These are phyloP conservation scores for Colletotrichum chrysophilum DNA, from an alignment of 2,329 filamentous ascomycete genomes.

Conservation along the genomic window DNA sequence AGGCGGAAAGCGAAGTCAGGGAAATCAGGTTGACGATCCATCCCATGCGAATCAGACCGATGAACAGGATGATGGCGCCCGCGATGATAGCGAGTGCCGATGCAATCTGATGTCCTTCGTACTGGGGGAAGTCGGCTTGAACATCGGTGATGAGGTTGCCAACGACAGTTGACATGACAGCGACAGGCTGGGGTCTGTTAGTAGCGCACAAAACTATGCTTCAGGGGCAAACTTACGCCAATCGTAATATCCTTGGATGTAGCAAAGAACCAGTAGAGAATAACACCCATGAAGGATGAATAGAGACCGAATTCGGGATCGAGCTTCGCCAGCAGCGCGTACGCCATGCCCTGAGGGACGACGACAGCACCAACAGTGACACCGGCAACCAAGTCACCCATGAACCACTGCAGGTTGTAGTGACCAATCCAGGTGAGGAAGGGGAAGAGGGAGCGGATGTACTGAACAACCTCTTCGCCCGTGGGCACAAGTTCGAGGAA, in stretches of 20 bases:
- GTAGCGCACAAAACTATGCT: neutral
- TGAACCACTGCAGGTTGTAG: constrained; percentile 90
- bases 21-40: constrained; percentile 96
- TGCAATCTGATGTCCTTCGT: constrained; percentile 72
- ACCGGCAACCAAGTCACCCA: constrained; percentile 86
- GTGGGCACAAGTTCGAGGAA: constrained; percentile 68
- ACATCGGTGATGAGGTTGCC: constrained; percentile 80
- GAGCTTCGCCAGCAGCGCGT: constrained; percentile 84
- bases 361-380: constrained; percentile 69
- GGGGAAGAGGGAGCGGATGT: constrained; percentile 79
- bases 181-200: constrained; percentile 70
- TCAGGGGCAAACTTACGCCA: constrained; percentile 65
- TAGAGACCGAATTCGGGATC: constrained; percentile 85
- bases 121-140: constrained; percentile 56
- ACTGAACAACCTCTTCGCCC: constrained; percentile 57
- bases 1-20: constrained; percentile 86
- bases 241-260: constrained; percentile 99
- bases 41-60: constrained; percentile 81
- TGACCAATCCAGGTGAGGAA: constrained; percentile 87
- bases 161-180: constrained; percentile 91
- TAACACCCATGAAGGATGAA: constrained; percentile 93
- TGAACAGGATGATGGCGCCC: constrained; percentile 76
- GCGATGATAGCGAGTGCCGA: constrained; percentile 79
- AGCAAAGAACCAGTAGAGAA: constrained; percentile 97
- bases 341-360: constrained; percentile 97